Base-by-base conservation (phyloP, 2,329 filamentous ascomycete genomes). In the Cryphonectria carpinicola region DNA sequence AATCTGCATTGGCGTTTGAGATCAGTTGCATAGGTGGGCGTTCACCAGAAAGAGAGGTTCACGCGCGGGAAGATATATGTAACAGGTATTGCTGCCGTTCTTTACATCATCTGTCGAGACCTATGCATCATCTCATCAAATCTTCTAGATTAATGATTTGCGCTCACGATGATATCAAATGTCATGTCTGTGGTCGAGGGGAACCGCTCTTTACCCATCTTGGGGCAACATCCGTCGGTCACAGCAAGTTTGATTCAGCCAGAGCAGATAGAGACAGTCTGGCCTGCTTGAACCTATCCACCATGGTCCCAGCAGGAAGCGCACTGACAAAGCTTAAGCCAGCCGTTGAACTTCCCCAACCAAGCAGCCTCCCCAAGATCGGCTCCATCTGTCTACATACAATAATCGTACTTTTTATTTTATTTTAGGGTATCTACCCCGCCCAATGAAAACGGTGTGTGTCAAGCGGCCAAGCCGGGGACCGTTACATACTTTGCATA, bases 1-100 rank as follows among this genome's bases (percentile, higher is more conserved):
- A 43, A 62, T 58, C 64, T 58, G 37, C 14, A 66, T 28, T 28
- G 67, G 70, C 70, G 64, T 61, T 61, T 25, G 19, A 39, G 35
- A 22, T 19, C 35, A 39, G 3, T 61, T 14, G 58, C 58, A 61
- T 35, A 61, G 35, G 8, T 25, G 32, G 58, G 58, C 58, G 35
- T 61, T 25, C 11, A n/a, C 13, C 19, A 17, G 14, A 13, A 28
- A 58, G 54, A 58, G 54, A 56, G 52, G 32, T 32, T 32, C 4
- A 32, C 4, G 13, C 13, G 13, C 14, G 25, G 4, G 52, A 6
- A 28, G 52, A 56, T 2, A 56, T 13, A n/a, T 56, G 37, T 22
- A 8, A 56, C 52, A 56, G 25, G 13, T 19, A 58, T 58, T 17
- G 54, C 54, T 58, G 25, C 13, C 28, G 54, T 32, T 17, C 14